Percentiles rank a stretch among this genome's conserved stretches.
Evolutionary conservation across 2,329 filamentous ascomycete species (phyloP).

Genomic region (Fusarium secorum): DNA sequence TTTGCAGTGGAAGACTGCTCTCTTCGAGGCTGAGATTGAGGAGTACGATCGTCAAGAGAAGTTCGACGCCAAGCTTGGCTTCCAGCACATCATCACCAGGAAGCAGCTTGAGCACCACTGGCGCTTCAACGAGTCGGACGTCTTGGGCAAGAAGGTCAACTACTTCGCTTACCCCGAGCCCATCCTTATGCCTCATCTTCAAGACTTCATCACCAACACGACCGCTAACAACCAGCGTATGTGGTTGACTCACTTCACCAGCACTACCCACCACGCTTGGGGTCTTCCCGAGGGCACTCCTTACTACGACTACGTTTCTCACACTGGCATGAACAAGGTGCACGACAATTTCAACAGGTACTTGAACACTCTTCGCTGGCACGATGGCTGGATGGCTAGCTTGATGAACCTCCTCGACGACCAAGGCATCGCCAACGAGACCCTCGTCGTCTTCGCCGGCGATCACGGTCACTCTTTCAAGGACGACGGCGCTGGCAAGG

Average conservation of each 20-base stretch:
- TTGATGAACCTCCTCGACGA: conserved; percentile 46
- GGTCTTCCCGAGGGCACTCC: conserved; percentile 36
- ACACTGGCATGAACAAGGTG: conserved; percentile 38
- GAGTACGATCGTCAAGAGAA: conserved; percentile 48
- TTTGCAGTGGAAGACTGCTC: conserved; percentile 45
- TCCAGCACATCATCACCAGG: conserved; percentile 42
- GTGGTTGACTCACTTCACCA: conserved; percentile 49
- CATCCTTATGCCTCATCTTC: conserved; percentile 43
- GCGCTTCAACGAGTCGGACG: conserved; percentile 37
- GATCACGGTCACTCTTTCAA: conserved; percentile 49
- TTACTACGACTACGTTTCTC: conserved; percentile 30
- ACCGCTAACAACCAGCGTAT: conserved; percentile 47
- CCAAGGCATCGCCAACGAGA: conserved; percentile 46
- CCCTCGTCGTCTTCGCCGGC: conserved; percentile 46
- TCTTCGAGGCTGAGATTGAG: conserved; percentile 48
- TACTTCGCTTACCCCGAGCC: conserved; percentile 49
- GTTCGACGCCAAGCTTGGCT: conserved; percentile 47
- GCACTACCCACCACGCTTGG: conserved; percentile 49
- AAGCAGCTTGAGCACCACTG: conserved; percentile 42
- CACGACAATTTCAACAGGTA: conserved; percentile 47
- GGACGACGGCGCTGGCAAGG: conserved; percentile 44
- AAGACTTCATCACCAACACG: conserved; percentile 45
- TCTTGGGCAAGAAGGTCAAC: conserved; percentile 39
- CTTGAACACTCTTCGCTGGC: conserved; percentile 46
- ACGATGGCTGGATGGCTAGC: conserved; percentile 46